Evolutionary conservation across 2,329 filamentous ascomycete species (phyloP).

Genomic region (Basipetospora chlamydospora): DNA sequence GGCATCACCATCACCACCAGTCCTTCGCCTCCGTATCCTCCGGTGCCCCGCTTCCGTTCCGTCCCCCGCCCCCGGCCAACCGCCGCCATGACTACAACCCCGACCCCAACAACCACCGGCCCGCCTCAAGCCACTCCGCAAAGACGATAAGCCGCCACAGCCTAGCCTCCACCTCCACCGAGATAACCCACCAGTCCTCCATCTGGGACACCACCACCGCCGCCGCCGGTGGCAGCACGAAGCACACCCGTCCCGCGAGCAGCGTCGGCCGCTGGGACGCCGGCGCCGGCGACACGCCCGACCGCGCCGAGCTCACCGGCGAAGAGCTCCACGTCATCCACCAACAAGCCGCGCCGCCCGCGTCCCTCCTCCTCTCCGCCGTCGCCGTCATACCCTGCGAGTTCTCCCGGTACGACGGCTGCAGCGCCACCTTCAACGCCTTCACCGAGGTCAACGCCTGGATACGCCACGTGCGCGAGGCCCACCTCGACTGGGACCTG

Average conservation of each 20-base stretch:
- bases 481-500: conserved; percentile 20
- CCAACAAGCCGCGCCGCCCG: not conserved
- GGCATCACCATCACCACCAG: too few species aligned
- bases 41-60: too few species aligned
- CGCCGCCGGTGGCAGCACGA: not conserved
- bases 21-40: not conserved
- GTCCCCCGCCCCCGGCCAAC: too few species aligned
- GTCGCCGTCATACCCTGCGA: conserved; percentile 34
- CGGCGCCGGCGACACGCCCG: not conserved
- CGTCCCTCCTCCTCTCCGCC: conserved; percentile 6
- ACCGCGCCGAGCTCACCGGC: not conserved
- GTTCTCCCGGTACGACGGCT: conserved; percentile 20
- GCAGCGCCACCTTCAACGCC: conserved; percentile 19
- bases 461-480: conserved; percentile 27
- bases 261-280: not conserved
- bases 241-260: not conserved
- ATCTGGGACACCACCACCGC: not conserved
- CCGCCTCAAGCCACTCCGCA: not conserved
- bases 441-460: conserved; percentile 23
- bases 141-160: not conserved
- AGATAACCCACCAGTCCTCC: not conserved
- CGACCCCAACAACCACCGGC: not conserved
- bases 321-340: not conserved
- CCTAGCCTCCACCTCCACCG: not conserved
- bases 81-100: too few species aligned